Conservation (phyloP, 2,329 filamentous ascomycete species). For the Phyllosticta ampelicida region DNA sequence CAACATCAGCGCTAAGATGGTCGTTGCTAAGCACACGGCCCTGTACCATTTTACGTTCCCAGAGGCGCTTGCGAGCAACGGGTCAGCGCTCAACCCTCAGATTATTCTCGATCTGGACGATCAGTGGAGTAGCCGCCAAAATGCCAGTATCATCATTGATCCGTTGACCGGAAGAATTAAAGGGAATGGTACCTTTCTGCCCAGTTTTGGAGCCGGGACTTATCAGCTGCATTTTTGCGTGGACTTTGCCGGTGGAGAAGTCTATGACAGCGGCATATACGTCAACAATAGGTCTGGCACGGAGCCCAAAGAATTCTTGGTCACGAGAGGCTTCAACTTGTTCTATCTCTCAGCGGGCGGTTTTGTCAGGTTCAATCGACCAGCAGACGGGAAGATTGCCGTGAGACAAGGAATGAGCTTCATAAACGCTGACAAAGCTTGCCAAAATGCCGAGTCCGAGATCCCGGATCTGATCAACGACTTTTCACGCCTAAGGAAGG, state of each 20-base stretch:
- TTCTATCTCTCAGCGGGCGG: constrained; percentile 26
- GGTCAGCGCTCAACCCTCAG: constrained; percentile 39
- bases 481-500: constrained; percentile 43
- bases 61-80: constrained; percentile 17
- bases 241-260: constrained; percentile 45
- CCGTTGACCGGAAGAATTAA: constrained; percentile 41
- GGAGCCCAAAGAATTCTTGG: constrained; percentile 29
- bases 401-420: constrained; percentile 61
- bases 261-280: constrained; percentile 47
- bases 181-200: constrained; percentile 48
- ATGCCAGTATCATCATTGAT: constrained; percentile 45
- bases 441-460: constrained; percentile 55
- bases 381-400: constrained; percentile 45
- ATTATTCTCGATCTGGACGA: constrained; percentile 52
- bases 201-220: constrained; percentile 51
- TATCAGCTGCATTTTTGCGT: constrained; percentile 52
- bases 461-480: constrained; percentile 51
- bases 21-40: constrained; percentile 47
- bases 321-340: constrained; percentile 26
- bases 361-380: constrained; percentile 40
- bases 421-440: constrained; percentile 55
- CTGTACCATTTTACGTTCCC: constrained; percentile 51
- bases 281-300: constrained; percentile 42
- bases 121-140: constrained; percentile 41
- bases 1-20: constrained; percentile 50